Percentiles rank a stretch among this genome's conserved stretches.
phyloP scores from a whole-genome alignment of 2,329 filamentous ascomycete genomes.

The Fusarium succisae region DNA sequence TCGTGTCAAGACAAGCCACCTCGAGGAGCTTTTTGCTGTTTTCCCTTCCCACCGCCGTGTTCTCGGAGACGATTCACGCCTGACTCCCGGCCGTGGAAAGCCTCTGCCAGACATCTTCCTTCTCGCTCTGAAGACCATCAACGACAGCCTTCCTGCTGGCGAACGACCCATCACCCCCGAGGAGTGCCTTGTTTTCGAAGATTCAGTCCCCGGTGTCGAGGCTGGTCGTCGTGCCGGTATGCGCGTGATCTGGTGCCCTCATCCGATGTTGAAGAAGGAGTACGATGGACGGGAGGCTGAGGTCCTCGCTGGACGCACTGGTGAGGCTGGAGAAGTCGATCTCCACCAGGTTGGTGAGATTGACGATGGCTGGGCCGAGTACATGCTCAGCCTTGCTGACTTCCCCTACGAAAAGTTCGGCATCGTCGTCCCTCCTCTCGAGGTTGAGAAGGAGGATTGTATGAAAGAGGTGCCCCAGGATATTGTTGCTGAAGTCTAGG shows the following conservation, averaged over 20 bases:
- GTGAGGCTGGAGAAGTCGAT: slow-evolving; percentile 68
- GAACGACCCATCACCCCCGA: slow-evolving; percentile 76
- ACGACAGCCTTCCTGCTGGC: slow-evolving; percentile 72
- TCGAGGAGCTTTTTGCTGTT: slow-evolving; percentile 66
- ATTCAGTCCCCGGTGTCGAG: slow-evolving; percentile 92
- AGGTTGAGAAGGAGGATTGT: slow-evolving; percentile 54
- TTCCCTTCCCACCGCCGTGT: slow-evolving; percentile 79
- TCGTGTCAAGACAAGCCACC: slow-evolving; percentile 75
- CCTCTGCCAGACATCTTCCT: slow-evolving; percentile 95
- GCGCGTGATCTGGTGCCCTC: slow-evolving; percentile 93
- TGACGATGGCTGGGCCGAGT: slow-evolving; percentile 70
- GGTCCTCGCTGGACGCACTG: slow-evolving; percentile 84
- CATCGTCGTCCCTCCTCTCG: slow-evolving; percentile 57
- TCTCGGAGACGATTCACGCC: slow-evolving; percentile 84
- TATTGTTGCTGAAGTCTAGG: slow-evolving; percentile 25
- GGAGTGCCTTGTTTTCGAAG: slow-evolving; percentile 96
- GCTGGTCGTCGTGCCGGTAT: slow-evolving; percentile 90
- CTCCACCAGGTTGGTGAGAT: slow-evolving; percentile 65
- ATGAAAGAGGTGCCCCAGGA: slow-evolving; percentile 50
- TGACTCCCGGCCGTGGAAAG: slow-evolving; percentile 85
- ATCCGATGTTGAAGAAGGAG: slow-evolving; percentile 79
- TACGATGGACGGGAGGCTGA: slow-evolving; percentile 80
- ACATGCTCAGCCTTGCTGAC: slow-evolving; percentile 58
- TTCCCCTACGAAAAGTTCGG: slow-evolving; percentile 70
- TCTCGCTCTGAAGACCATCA: slow-evolving; percentile 85